Conservation (phyloP, 1,139 yeast genomes). For the Arxiozyma telluris region DNA sequence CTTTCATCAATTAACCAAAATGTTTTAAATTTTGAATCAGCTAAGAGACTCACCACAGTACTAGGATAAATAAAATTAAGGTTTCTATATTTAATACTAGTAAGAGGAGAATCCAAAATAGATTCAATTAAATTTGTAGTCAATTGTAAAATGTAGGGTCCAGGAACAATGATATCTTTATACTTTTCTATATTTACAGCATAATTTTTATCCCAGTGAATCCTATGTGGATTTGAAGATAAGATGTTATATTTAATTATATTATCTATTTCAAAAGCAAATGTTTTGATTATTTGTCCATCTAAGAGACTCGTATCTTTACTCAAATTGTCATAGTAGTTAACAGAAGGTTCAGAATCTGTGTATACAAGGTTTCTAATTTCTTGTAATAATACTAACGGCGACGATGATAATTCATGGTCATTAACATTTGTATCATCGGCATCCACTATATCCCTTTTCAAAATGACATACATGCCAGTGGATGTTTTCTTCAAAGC, state of each 20-base stretch:
- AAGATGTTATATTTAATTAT: slow-evolving; percentile 61
- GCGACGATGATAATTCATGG: background rate
- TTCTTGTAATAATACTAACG: slow-evolving; percentile 18
- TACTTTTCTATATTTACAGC: slow-evolving; percentile 48
- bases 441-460: slow-evolving; percentile 31
- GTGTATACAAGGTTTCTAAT: slow-evolving; percentile 33
- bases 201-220: slow-evolving; percentile 61
- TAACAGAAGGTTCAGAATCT: slow-evolving; percentile 11
- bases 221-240: slow-evolving; percentile 72
- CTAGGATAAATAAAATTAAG: slow-evolving; percentile 18
- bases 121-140: slow-evolving; percentile 39
- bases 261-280: slow-evolving; percentile 21
- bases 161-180: slow-evolving; percentile 61
- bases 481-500: slow-evolving; percentile 33
- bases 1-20: slow-evolving; percentile 7
- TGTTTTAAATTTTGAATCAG: background rate
- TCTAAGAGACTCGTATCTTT: background rate
- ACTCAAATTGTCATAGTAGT: slow-evolving; percentile 8
- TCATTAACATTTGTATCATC: slow-evolving; percentile 14
- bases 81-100: slow-evolving; percentile 20
- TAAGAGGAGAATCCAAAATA: slow-evolving; percentile 4
- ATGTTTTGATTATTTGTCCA: slow-evolving; percentile 10
- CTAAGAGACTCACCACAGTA: slow-evolving; percentile 5
- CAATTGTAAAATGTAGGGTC: slow-evolving; percentile 65
- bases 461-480: slow-evolving; percentile 39